Percentiles rank a stretch among this genome's conserved stretches.
Conservation (phyloP, 352 stramenopile genomes). For the Aphanomyces stellatus region DNA sequence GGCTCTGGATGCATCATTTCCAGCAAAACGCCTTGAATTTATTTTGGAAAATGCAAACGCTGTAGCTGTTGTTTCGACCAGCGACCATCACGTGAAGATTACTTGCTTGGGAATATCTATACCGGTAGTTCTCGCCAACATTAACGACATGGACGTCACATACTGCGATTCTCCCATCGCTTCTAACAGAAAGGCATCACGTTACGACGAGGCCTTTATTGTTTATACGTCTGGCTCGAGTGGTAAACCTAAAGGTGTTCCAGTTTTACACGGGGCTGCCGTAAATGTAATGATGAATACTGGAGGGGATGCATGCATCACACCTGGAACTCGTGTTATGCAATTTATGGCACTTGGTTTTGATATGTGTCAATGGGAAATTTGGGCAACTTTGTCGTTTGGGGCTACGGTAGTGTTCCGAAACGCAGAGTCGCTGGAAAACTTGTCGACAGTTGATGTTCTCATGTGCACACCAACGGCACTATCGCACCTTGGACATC, state of each 20-base stretch:
- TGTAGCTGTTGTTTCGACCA: not conserved
- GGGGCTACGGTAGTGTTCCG: not conserved
- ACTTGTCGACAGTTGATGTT: not conserved
- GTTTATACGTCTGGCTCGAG: conserved; percentile 19
- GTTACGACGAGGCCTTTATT: conserved; percentile 30
- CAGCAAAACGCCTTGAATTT: not conserved
- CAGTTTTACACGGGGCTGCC: not conserved
- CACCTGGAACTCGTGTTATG: not conserved
- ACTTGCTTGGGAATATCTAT: not conserved
- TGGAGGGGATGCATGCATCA: not conserved
- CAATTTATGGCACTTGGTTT: not conserved
- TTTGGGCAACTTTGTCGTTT: not conserved
- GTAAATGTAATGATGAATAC: not conserved
- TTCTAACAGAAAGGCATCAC: not conserved
- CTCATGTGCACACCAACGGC: not conserved
- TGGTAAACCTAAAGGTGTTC: not conserved
- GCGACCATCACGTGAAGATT: not conserved
- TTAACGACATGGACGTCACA: not conserved
- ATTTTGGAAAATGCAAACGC: not conserved
- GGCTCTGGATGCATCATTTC: not conserved
- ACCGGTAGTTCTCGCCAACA: too few relatives aligned
- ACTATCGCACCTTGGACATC: not conserved
- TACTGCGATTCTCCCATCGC: not conserved
- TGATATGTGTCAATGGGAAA: not conserved
- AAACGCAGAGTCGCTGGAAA: not conserved